Conservation (phyloP, 805 yeast genomes). For the Metschnikowia similis region DNA sequence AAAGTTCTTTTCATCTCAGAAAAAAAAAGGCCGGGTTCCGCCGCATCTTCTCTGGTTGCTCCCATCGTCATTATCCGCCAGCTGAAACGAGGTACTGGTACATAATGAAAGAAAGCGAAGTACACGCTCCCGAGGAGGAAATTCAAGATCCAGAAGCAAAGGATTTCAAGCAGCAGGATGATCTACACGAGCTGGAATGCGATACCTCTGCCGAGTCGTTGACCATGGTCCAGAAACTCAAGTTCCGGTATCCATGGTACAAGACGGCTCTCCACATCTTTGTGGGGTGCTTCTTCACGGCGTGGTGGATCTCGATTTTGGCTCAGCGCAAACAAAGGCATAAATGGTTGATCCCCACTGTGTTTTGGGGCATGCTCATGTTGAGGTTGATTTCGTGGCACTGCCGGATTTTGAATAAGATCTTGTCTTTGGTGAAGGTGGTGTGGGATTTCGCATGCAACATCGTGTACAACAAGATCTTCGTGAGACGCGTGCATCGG, state of each 20-base stretch:
- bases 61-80: background rate
- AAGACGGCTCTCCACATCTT: constrained; percentile 15
- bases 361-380: constrained; percentile 48
- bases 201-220: constrained; percentile 7
- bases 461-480: constrained; percentile 33
- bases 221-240: constrained; percentile 7
- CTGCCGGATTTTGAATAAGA: constrained; percentile 25
- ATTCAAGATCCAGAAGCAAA: constrained; percentile 3
- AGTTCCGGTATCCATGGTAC: constrained; percentile 14
- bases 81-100: background rate
- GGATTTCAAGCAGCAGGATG: constrained; percentile 1
- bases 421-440: constrained; percentile 10
- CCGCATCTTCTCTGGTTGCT: background rate
- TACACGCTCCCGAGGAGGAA: constrained; percentile 4
- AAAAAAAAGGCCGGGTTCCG: too few relatives aligned
- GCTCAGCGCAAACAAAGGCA: constrained; percentile 47
- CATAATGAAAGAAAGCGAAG: constrained; percentile 3
- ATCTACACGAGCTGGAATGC: constrained; percentile 10
- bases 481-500: constrained; percentile 40
- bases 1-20: too few relatives aligned
- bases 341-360: constrained; percentile 56
- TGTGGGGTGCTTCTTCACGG: constrained; percentile 23
- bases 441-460: constrained; percentile 28
- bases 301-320: constrained; percentile 49
- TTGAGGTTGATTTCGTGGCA: constrained; percentile 49